phyloP scores from a whole-genome alignment of 2,329 filamentous ascomycete species.

The Calonectria honghensis region DNA sequence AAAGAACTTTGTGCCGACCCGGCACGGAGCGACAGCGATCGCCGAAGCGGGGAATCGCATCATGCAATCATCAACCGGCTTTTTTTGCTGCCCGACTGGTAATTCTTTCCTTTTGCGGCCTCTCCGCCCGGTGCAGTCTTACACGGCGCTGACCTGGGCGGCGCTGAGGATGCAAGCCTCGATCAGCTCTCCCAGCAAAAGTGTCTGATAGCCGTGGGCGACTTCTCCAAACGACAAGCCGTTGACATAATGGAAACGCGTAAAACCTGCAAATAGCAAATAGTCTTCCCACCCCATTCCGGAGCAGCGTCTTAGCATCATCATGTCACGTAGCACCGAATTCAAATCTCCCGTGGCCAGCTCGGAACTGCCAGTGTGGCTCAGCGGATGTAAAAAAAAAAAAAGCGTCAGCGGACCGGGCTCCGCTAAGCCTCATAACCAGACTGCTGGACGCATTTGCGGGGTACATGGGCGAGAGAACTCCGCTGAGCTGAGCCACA shows the following conservation, averaged over 20 bases:
- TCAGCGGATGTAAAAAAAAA: not conserved
- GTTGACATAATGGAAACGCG: constrained; percentile 22
- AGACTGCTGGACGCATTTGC: not conserved
- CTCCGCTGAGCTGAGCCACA: constrained; percentile 19
- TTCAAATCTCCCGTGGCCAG: not conserved
- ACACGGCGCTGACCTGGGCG: constrained; percentile 7
- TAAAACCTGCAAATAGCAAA: not conserved
- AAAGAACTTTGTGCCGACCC: not conserved
- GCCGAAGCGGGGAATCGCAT: constrained; percentile 14
- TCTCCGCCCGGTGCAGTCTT: constrained; percentile 5
- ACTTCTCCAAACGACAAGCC: constrained; percentile 8
- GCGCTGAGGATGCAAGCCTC: constrained; percentile 1
- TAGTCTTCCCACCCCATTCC: constrained; percentile 12
- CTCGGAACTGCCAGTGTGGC: not conserved
- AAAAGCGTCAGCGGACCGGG: not conserved
- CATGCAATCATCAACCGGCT: not conserved
- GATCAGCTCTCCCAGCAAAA: not conserved
- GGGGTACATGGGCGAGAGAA: constrained; percentile 6
- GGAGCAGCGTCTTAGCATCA: not conserved
- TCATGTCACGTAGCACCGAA: not conserved
- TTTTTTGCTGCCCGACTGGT: not conserved
- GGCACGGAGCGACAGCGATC: not conserved
- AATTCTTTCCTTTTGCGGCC: constrained; percentile 16
- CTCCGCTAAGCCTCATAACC: not conserved
- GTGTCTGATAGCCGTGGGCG: constrained; percentile 12